Evolutionary conservation across 352 stramenopile species (phyloP).

Genomic region (Globisporangium solare): DNA sequence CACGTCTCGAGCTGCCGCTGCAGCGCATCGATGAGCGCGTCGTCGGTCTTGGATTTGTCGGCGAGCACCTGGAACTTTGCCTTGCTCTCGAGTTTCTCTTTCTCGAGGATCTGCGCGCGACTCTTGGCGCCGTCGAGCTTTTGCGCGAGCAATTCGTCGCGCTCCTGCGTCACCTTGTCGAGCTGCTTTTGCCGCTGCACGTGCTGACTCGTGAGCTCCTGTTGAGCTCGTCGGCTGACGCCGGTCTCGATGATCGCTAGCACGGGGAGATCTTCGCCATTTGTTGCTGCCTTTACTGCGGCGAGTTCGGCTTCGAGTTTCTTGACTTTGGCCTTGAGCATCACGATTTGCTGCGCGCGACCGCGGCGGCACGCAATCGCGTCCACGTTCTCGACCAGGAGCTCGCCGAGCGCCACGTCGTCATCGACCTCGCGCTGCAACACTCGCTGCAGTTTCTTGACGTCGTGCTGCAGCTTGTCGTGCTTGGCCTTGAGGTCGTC

Average conservation of each 20-base stretch:
- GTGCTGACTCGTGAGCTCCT: constrained; percentile 52
- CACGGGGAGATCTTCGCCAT: background rate
- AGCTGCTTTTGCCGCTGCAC: constrained; percentile 52
- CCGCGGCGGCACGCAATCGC: constrained; percentile 33
- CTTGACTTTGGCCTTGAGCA: constrained; percentile 80
- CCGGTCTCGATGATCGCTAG: constrained; percentile 13
- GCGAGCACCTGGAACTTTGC: constrained; percentile 64
- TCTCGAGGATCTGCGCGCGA: constrained; percentile 63
- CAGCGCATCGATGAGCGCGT: constrained; percentile 71
- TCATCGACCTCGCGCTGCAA: constrained; percentile 64
- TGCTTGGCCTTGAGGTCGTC: constrained; percentile 65
- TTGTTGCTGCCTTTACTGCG: background rate
- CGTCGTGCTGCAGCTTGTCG: constrained; percentile 42
- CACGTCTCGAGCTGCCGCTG: constrained; percentile 64
- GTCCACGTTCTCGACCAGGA: constrained; percentile 30
- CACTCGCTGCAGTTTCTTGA: constrained; percentile 71
- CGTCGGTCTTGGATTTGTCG: constrained; percentile 78
- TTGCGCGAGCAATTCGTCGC: constrained; percentile 54
- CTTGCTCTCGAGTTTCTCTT: constrained; percentile 64
- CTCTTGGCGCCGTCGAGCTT: constrained; percentile 65
- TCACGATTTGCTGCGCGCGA: constrained; percentile 80
- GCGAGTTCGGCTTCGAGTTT: constrained; percentile 50
- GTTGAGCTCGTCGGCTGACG: constrained; percentile 61
- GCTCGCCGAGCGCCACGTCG: constrained; percentile 43
- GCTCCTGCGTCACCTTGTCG: constrained; percentile 55